Evolutionary conservation across 192 early-diverging fungal genomes (phyloP), one percentile per base, ranked within the genome.

Genomic region (Coemansia sp.): DNA sequence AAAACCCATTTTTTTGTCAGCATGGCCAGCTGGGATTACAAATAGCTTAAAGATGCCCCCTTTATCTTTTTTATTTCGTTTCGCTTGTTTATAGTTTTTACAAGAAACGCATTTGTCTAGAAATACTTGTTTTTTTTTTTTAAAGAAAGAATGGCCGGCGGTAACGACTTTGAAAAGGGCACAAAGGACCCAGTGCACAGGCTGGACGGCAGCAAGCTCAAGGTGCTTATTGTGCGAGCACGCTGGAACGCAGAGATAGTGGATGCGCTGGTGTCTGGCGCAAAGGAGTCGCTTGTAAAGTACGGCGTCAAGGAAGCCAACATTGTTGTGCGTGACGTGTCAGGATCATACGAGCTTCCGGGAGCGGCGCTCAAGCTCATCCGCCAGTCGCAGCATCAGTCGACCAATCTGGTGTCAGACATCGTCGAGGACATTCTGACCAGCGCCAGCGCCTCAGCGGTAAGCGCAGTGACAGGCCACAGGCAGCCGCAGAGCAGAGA

Each of bases 331-430:
- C 72, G 88, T 53, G 84, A 86, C 35, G 96, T 99, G 0, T 89
- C 96, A 6, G 97, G 97, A 17, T 86, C 95, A 3, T 99, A 91
- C 69, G 97, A 99, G 79, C 85, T 99, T 11, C 97, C 97, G 2
- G 93, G 91, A 72, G 95, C 93, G 1, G 87, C 92, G 48, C 85
- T 90, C 73, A 73, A 79, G 29, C 86, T 96, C 29, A 85, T 97
- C 64, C 73, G 86, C 62, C 75, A 87, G 68, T 87, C 89, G 32
- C 86, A 88, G 74, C 83, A 75, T 35, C 71, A 79, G 52, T 75
- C 77, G 54, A 73, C 58, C 71, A 87, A 75, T 82, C 85, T 74
- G 61, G 86, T 61, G 61, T 80, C 62, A 67, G 82, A 74, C 40
- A 76, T 86, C 17, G 83, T 71, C 54, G 87, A 87, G 41, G 75